phyloP scores from a whole-genome alignment of 2,329 filamentous ascomycete species.

The Arthrocladium fulminans region DNA sequence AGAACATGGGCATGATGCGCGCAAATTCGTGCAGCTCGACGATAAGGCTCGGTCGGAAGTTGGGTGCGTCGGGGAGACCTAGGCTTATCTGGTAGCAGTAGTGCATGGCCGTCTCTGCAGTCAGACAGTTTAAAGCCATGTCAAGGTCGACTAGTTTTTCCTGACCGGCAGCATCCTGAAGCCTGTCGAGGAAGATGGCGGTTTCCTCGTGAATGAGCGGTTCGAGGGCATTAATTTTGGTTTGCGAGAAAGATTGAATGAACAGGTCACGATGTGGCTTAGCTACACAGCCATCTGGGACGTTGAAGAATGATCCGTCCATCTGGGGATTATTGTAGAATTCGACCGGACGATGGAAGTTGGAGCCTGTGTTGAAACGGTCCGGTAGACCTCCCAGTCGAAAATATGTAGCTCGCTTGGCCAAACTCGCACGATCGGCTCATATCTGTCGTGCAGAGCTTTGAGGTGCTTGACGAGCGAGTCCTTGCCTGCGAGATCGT shows the following conservation, averaged over 20 bases:
- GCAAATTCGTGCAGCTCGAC: conserved; percentile 8
- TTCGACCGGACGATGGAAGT: conserved; percentile 15
- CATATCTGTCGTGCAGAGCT: background rate
- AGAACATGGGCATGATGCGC: conserved; percentile 11
- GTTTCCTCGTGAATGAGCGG: conserved; percentile 24
- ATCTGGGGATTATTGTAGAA: conserved; percentile 16
- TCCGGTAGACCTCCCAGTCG: background rate
- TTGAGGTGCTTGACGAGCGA: background rate
- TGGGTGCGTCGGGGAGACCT: conserved; percentile 1
- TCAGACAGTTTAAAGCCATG: conserved; percentile 9
- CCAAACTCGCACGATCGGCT: conserved; percentile 21
- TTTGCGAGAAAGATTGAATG: conserved; percentile 27
- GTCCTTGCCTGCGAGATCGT: conserved; percentile 8
- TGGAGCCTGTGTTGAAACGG: conserved; percentile 10
- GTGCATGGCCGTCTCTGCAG: conserved; percentile 8
- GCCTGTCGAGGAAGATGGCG: conserved; percentile 8
- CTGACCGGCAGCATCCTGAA: conserved; percentile 4
- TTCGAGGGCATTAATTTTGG: conserved; percentile 24
- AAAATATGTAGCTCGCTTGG: background rate
- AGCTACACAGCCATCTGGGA: conserved; percentile 8
- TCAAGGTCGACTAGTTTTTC: conserved; percentile 10
- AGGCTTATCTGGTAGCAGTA: conserved; percentile 12
- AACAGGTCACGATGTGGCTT: conserved; percentile 17
- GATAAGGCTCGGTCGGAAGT: conserved; percentile 8
- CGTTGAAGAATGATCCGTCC: conserved; percentile 13